These are phyloP conservation scores for Starmerella stellata DNA, from an alignment of 805 yeast genomes.

Conservation along the genomic window DNA sequence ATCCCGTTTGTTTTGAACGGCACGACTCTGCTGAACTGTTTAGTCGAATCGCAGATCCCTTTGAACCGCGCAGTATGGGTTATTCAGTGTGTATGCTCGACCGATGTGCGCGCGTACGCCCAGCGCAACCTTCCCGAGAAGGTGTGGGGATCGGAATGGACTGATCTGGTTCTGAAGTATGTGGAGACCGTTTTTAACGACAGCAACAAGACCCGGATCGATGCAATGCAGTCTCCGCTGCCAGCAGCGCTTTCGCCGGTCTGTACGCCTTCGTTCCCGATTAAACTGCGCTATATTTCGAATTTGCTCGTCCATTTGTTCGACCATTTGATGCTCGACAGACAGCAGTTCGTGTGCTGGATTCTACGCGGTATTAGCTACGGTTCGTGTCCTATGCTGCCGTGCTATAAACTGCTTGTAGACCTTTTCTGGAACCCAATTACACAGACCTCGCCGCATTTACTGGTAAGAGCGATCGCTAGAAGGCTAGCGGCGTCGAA, in stretches of 20 bases:
- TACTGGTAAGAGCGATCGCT: background rate
- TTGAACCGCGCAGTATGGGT: conserved; percentile 78
- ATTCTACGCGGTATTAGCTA: conserved; percentile 35
- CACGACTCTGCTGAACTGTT: conserved; percentile 47
- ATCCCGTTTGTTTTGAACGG: conserved; percentile 83
- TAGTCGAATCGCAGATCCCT: conserved; percentile 52
- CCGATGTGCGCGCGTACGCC: conserved; percentile 46
- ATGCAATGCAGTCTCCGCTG: background rate
- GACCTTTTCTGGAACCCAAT: conserved; percentile 59
- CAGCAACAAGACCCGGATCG: too few relatives aligned
- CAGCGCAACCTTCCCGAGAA: conserved; percentile 25
- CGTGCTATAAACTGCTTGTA: conserved; percentile 35
- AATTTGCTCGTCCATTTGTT: conserved; percentile 27
- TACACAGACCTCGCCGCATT: background rate
- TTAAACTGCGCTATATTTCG: background rate
- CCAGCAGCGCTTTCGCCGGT: too few relatives aligned
- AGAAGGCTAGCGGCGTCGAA: background rate
- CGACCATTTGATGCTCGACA: conserved; percentile 49
- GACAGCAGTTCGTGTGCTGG: conserved; percentile 44
- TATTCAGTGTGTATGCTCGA: conserved; percentile 67
- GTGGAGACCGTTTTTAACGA: conserved; percentile 32
- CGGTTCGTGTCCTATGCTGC: conserved; percentile 27
- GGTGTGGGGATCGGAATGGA: conserved; percentile 76
- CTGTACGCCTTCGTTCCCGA: too few relatives aligned
- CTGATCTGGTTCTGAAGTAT: conserved; percentile 56